phyloP scores from a whole-genome alignment of 1,284 basidiomycete species.

The Cutaneotrichosporon sp. region DNA sequence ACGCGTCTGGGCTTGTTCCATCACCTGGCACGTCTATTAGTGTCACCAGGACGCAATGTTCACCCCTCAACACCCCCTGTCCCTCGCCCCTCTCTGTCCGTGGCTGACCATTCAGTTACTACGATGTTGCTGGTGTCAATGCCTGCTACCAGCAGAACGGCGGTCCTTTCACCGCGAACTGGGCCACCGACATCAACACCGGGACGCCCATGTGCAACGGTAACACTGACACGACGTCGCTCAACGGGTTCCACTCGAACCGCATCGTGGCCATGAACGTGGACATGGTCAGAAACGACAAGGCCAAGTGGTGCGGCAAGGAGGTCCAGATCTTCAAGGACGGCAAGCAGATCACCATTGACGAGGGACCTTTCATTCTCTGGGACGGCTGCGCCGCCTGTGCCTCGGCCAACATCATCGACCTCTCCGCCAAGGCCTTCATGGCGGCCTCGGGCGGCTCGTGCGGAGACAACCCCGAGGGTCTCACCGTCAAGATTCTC shows the following conservation, averaged over 20 bases:
- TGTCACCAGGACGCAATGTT: too few relatives aligned
- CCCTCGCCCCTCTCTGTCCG: too few relatives aligned
- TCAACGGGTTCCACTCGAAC: conserved; percentile 12
- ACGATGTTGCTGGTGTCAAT: conserved; percentile 15
- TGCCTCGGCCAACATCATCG: conserved; percentile 21
- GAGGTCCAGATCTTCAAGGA: conserved; percentile 28
- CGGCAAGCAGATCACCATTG: conserved; percentile 23
- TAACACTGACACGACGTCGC: not conserved
- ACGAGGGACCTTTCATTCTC: conserved; percentile 35
- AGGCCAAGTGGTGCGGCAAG: conserved; percentile 23
- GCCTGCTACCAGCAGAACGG: conserved; percentile 13
- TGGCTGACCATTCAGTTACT: conserved; percentile 14
- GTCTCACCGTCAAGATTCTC: conserved; percentile 26
- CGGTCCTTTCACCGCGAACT: conserved; percentile 18
- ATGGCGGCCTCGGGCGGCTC: conserved; percentile 10
- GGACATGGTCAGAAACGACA: conserved; percentile 15
- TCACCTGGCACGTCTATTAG: too few relatives aligned
- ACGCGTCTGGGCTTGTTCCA: too few relatives aligned
- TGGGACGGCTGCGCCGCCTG: conserved; percentile 34
- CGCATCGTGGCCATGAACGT: conserved; percentile 22
- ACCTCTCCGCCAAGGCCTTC: conserved; percentile 28
- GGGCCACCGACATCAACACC: conserved; percentile 18
- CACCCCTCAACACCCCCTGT: too few relatives aligned
- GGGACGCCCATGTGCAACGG: conserved; percentile 13
- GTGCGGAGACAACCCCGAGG: conserved; percentile 30